Conservation (phyloP, 306 rosid species). For the Medicago truncatula region MtrunA17r5.0-ANR NC_053042.1:55904001-55904500, state of each 20-base stretch:
- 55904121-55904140: slow-evolving; percentile 91
- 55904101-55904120: slow-evolving; percentile 79
- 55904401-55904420: background rate
- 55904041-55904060: slow-evolving; percentile 36
- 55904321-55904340: background rate
- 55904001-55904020: background rate
- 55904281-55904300: background rate
- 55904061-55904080: slow-evolving; percentile 13
- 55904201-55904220: slow-evolving; percentile 38
- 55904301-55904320: background rate
- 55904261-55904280: slow-evolving; percentile 4
- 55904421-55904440: background rate
- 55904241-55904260: slow-evolving; percentile 4
- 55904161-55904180: slow-evolving; percentile 95
- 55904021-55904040: background rate
- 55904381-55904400: background rate
- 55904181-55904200: slow-evolving; percentile 70
- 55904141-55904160: slow-evolving; percentile 98
- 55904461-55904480: background rate
- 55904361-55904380: slow-evolving; percentile 18
- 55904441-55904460: slow-evolving; percentile 1
- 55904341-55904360: background rate
- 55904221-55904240: slow-evolving; percentile 19
- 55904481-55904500: slow-evolving; percentile 25
- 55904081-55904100: slow-evolving; percentile 66